Evolutionary conservation across 495 filamentous ascomycete species (phyloP).

Genomic region (Bryoglossum gracile): DNA sequence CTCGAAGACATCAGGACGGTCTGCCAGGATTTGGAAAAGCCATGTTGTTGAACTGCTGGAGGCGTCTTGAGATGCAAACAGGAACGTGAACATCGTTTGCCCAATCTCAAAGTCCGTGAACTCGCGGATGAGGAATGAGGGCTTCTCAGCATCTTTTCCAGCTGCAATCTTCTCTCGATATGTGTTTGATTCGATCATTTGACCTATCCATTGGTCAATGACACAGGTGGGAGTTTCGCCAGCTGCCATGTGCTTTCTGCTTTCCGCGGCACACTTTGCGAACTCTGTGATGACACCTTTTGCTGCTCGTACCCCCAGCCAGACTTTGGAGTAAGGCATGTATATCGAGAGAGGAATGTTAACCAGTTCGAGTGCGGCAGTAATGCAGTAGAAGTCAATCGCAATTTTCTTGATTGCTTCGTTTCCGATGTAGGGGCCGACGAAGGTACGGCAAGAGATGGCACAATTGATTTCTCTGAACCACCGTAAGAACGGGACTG

Average conservation of each 20-base stretch:
- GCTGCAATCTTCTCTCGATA: conserved; percentile 6
- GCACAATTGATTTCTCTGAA: conserved; percentile 97
- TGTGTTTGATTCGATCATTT: conserved; percentile 62
- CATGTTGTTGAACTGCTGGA: conserved; percentile 89
- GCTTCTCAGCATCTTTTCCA: conserved; percentile 66
- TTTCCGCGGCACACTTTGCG: conserved; percentile 83
- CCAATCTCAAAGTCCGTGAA: conserved; percentile 91
- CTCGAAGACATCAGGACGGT: conserved; percentile 85
- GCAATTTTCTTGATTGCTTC: conserved; percentile 88
- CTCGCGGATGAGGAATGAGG: conserved; percentile 66
- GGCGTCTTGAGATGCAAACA: conserved; percentile 96
- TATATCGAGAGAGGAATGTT: conserved; percentile 86
- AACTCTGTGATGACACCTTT: conserved; percentile 89
- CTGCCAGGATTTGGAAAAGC: conserved; percentile 91
- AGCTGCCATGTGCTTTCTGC: conserved; percentile 82
- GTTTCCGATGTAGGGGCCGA: conserved; percentile 89
- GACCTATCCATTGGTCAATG: conserved; percentile 86
- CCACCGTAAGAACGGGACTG: conserved; percentile 76
- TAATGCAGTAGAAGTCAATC: conserved; percentile 94
- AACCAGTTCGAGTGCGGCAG: conserved; percentile 90
- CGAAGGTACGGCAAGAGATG: conserved; percentile 90
- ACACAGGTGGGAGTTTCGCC: conserved; percentile 84
- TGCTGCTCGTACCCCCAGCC: conserved; percentile 93
- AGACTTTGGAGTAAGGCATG: conserved; percentile 88
- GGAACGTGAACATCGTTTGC: conserved; percentile 93